A percentile compares a stretch with the other conserved stretches of the same genome.
phyloP scores from a whole-genome alignment of 1,139 yeast species.

The Candida mesenterica region DNA sequence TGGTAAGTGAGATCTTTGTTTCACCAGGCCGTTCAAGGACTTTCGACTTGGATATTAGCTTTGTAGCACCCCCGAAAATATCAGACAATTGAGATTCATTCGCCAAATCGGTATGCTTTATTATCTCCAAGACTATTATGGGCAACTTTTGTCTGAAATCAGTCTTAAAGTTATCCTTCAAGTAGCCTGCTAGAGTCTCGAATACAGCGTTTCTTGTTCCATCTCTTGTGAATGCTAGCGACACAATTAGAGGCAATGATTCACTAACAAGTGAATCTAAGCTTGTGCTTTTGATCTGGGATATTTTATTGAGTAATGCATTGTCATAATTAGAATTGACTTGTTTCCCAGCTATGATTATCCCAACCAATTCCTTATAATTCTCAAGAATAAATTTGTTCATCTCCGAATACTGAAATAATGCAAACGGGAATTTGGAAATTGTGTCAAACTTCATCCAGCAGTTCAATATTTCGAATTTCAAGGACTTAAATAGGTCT shows the following conservation, averaged over 20 bases:
- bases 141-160: constrained; percentile 26
- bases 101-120: constrained; percentile 43
- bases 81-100: constrained; percentile 21
- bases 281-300: constrained; percentile 15
- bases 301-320: constrained; percentile 11
- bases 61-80: constrained; percentile 9
- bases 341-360: constrained; percentile 27
- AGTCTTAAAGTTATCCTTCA: constrained; percentile 16
- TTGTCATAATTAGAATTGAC: constrained; percentile 8
- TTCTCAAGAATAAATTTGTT: constrained; percentile 28
- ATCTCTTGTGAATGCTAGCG: constrained; percentile 44
- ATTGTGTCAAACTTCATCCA: constrained; percentile 41
- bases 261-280: constrained; percentile 24
- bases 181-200: constrained; percentile 10
- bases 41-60: constrained; percentile 7
- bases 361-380: constrained; percentile 34
- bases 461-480: constrained; percentile 34
- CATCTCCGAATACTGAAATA: constrained; percentile 32
- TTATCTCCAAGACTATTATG: constrained; percentile 27
- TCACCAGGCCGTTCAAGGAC: constrained; percentile 16
- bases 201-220: constrained; percentile 43
- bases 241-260: constrained; percentile 36
- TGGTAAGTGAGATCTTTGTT: constrained; percentile 23
- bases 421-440: constrained; percentile 35
- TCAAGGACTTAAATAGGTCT: constrained; percentile 27